Percentiles rank a stretch among this genome's conserved stretches.
These are phyloP conservation scores for Gracilaria caudata DNA, from an alignment of 23 red algal species.

Conservation along the genomic window DNA sequence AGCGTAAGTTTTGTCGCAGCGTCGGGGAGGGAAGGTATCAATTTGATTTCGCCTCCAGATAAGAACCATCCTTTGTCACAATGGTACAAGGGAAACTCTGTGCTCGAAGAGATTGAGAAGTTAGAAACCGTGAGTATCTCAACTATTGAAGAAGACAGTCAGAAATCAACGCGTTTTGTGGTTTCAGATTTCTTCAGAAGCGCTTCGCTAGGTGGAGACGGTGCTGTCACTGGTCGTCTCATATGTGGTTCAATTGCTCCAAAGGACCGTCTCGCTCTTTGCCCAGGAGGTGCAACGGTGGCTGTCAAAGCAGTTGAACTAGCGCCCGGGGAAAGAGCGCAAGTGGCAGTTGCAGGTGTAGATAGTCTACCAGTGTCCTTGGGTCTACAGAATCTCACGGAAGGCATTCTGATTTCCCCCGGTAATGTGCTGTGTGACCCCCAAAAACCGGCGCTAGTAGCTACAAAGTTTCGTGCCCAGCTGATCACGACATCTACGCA, in stretches of 20 bases:
- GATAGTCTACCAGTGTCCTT: slow-evolving; percentile 50
- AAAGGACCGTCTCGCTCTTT: slow-evolving; percentile 52
- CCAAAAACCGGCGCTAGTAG: slow-evolving; percentile 33
- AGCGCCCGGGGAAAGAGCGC: slow-evolving; percentile 11
- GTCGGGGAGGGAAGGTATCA: slow-evolving; percentile 84
- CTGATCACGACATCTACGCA: slow-evolving; percentile 22
- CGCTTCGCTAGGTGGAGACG: slow-evolving; percentile 46
- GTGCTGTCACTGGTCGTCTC: slow-evolving; percentile 63
- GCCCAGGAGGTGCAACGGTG: slow-evolving; percentile 26
- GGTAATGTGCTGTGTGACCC: slow-evolving; percentile 71
- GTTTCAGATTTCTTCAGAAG: slow-evolving; percentile 72
- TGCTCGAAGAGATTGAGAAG: slow-evolving; percentile 80
- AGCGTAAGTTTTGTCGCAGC: slow-evolving; percentile 78
- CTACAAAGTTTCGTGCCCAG: slow-evolving; percentile 35
- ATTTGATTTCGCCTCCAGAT: slow-evolving; percentile 69
- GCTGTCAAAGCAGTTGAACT: slow-evolving; percentile 47
- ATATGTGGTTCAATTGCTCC: slow-evolving; percentile 60
- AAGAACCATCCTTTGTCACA: slow-evolving; percentile 63
- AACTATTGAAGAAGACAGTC: slow-evolving; percentile 30
- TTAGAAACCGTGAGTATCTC: slow-evolving; percentile 26
- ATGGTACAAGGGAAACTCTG: slow-evolving; percentile 90
- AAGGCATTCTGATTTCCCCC: slow-evolving; percentile 21
- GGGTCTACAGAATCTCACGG: slow-evolving; percentile 46
- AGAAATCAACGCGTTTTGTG: slow-evolving; percentile 53
- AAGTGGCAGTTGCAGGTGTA: slow-evolving; percentile 55